Base-by-base conservation (phyloP, 345 rosid genomes). In the Rubroshorea leprosula region DNA sequence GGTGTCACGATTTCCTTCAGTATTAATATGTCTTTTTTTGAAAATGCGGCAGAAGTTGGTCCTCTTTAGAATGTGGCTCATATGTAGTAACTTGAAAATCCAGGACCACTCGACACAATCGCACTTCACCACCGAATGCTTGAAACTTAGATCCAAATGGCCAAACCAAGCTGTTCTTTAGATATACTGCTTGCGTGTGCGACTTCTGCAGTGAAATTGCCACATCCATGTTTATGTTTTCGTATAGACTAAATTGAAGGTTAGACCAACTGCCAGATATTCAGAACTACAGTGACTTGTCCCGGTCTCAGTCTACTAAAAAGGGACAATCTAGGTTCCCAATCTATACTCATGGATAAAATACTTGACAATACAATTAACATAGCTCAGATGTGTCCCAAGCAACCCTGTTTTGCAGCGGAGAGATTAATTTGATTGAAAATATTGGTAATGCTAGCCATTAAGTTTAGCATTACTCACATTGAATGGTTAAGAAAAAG, bases 401-500 rank as follows among this genome's bases (percentile, higher is more conserved):
- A 35, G 12, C 41, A 35, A 35, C 3, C 12, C 41, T 1, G 12
- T 3, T 35, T 35, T 29, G 35, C 35, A 29, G 35, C 4, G 9
- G 5, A 4, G 35, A 29, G n/a, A 29, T 4, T 29, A 4, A 29
- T 29, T 29, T 29, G 5, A 29, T 3, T 29, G 5, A 29, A 29
- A 9, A 3, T 29, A 29, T 29, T 3, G 9, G 35, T 9, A 29
- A 29, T 3, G 35, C 14, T 41, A 58, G 43, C 23, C 14, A 45
- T 18, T 13, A 15, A 21, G 21, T 59, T 59, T 53, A 59, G 54
- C 16, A 59, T 48, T 59, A 29, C 54, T 25, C 22, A n/a, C 2
- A 21, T n/a, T 17, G 21, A 14, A 45, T 46, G 39, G 25, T 31
- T 19, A 1, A 31, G 12, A 48, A 3, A 5, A n/a, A 2, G 25